Conservation (phyloP, 805 yeast genomes). For the Suhomyces canberraensis region DNA sequence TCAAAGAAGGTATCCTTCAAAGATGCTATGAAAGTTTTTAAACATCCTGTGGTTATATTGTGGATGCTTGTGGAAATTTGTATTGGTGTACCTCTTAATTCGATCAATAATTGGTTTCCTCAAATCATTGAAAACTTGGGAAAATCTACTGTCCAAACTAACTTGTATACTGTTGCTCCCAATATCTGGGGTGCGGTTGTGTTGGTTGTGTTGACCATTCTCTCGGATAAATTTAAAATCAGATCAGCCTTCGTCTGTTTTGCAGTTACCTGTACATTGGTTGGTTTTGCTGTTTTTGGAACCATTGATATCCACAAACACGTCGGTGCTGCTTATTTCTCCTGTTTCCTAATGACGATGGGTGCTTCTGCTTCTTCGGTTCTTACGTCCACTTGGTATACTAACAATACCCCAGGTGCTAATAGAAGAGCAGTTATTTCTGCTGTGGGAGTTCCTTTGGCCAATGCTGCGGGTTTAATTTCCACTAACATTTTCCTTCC, state of each 20-base stretch:
- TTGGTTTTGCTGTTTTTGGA: constrained; percentile 48
- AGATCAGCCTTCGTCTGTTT: constrained; percentile 38
- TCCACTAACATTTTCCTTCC: constrained; percentile 32
- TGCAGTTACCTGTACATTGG: constrained; percentile 37
- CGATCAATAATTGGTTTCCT: constrained; percentile 50
- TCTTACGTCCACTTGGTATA: constrained; percentile 49
- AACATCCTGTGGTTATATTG: constrained; percentile 42
- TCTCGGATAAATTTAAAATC: constrained; percentile 38
- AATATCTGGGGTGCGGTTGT: constrained; percentile 47
- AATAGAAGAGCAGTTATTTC: constrained; percentile 45
- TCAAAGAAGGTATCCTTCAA: constrained; percentile 32
- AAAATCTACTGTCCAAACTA: constrained; percentile 39
- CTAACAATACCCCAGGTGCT: constrained; percentile 46
- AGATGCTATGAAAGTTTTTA: constrained; percentile 43
- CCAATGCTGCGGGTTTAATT: constrained; percentile 31
- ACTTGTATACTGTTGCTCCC: constrained; percentile 47
- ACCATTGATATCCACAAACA: constrained; percentile 39
- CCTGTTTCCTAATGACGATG: constrained; percentile 47
- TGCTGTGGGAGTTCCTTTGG: constrained; percentile 41
- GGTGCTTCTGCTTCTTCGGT: constrained; percentile 50
- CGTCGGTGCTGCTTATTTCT: constrained; percentile 41
- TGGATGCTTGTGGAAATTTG: constrained; percentile 46
- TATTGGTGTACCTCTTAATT: constrained; percentile 48
- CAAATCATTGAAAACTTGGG: constrained; percentile 40
- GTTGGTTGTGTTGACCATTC: constrained; percentile 35